Base-by-base conservation (phyloP, 164 flowering plant species). In the Kingdonia uniflora region DNA sequence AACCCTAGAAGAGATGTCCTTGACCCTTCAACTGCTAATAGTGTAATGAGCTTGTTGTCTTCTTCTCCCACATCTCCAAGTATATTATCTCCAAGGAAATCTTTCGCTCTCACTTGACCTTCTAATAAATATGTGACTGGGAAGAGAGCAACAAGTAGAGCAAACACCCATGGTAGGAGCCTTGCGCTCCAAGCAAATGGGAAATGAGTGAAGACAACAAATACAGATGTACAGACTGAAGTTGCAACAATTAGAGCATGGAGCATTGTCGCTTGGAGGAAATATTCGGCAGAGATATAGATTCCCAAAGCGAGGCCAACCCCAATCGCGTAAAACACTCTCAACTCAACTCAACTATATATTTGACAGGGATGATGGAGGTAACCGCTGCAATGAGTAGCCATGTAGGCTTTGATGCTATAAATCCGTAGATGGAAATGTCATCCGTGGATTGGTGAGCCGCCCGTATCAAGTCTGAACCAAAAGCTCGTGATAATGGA, bases 111-210 rank as follows among this genome's bases (percentile, higher is more conserved):
- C 51, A 94, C 67, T 60, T 94, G 95, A 46, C 95, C 99, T 65
- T 94, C 99, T 56, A 94, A 61, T 19, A 94, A 70, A 68, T 89
- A 94, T 17, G 97, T 86, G 45, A 94, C 95, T 1, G 99, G 99
- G 60, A 94, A 89, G 58, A 94, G 95, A 52, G 99, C 95, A 42
- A 94, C 97, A 56, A 94, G 77, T 2, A 86, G 68, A 26, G 97
- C 99, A 68, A 94, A 94, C 19, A 86, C 73, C 99, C 96, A 89
- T 14, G 99, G 99, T n/a, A n/a, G n/a, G n/a, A n/a, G n/a, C n/a
- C n/a, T n/a, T n/a, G n/a, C n/a, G n/a, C n/a, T n/a, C n/a, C n/a
- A n/a, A n/a, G n/a, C 95, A 54, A 97, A 94, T 19, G 99, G 97
- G 23, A 89, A 71, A 65, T 86, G 96, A 5, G 97, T 84, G 72